A percentile compares a stretch with the other conserved stretches of the same genome.
Conservation (phyloP, 805 yeast genomes). For the Pichia membranifaciens region DNA sequence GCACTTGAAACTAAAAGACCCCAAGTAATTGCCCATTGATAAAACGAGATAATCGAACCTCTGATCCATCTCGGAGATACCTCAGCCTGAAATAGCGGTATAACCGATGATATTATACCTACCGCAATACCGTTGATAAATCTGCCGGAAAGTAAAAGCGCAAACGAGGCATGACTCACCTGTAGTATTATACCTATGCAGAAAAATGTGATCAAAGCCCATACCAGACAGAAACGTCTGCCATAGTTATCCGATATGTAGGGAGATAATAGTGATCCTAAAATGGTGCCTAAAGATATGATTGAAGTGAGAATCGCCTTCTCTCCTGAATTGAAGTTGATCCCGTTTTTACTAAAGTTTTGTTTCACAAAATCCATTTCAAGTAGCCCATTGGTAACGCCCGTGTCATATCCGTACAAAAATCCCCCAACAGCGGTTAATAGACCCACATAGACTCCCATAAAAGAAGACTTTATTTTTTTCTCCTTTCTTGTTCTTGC, state of each 20-base stretch:
- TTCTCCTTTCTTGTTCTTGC: slow-evolving; percentile 3
- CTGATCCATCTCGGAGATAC: slow-evolving; percentile 75
- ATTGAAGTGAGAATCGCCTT: slow-evolving; percentile 70
- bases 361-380: slow-evolving; percentile 66
- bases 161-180: slow-evolving; percentile 43
- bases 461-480: slow-evolving; percentile 39
- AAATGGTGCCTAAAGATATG: slow-evolving; percentile 75
- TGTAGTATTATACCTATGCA: slow-evolving; percentile 69
- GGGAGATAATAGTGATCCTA: slow-evolving; percentile 58
- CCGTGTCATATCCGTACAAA: slow-evolving; percentile 86
- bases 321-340: slow-evolving; percentile 51
- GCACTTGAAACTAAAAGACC: slow-evolving; percentile 74
- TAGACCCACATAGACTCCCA: slow-evolving; percentile 68
- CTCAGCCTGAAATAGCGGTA: slow-evolving; percentile 79
- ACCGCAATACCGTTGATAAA: slow-evolving; percentile 66
- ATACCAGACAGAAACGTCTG: slow-evolving; percentile 58
- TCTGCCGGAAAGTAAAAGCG: slow-evolving; percentile 65
- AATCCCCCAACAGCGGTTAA: slow-evolving; percentile 92
- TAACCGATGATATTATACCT: slow-evolving; percentile 76
- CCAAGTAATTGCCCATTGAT: slow-evolving; percentile 92
- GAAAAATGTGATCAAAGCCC: slow-evolving; percentile 57
- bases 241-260: slow-evolving; percentile 66
- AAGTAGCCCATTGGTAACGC: slow-evolving; percentile 69
- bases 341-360: slow-evolving; percentile 44
- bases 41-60: slow-evolving; percentile 74